phyloP scores from a whole-genome alignment of 768 basidiomycete species.

The Rhizopogon sp. region DNA sequence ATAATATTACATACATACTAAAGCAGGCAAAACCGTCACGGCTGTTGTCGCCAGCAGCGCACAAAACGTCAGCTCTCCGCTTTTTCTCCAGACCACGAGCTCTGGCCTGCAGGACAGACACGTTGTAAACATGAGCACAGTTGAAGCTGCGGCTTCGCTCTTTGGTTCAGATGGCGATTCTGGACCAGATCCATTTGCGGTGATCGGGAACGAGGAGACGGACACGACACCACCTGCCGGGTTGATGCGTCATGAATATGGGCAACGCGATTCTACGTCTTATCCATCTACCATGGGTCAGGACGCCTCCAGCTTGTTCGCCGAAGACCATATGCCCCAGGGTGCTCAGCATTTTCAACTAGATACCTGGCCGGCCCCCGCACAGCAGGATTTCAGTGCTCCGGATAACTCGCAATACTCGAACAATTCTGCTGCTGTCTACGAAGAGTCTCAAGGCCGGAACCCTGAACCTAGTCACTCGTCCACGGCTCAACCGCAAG shows the following conservation, averaged over 20 bases:
- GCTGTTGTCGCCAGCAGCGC: not conserved
- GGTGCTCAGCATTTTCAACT: conserved; percentile 18
- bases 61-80: conserved; percentile 8
- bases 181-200: conserved; percentile 58
- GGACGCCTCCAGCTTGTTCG: conserved; percentile 34
- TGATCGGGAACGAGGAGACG: conserved; percentile 39
- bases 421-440: conserved; percentile 10
- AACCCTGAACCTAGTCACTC: conserved; percentile 24
- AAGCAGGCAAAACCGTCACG: not conserved
- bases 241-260: conserved; percentile 17
- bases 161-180: conserved; percentile 63
- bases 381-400: conserved; percentile 9
- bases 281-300: conserved; percentile 27
- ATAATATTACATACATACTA: conserved; percentile 1
- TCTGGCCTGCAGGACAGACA: conserved; percentile 14
- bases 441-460: conserved; percentile 27
- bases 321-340: conserved; percentile 26
- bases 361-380: conserved; percentile 23
- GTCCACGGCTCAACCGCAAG: conserved; percentile 19
- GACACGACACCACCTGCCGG: conserved; percentile 21
- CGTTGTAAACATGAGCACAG: conserved; percentile 50
- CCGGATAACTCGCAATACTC: conserved; percentile 11
- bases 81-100: conserved; percentile 7
- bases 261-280: conserved; percentile 16
- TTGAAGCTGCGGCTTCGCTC: conserved; percentile 78